Percentiles rank a stretch among this genome's conserved stretches.
Evolutionary conservation across 2,329 filamentous ascomycete species (phyloP).

Genomic region (Aspergillus costaricaensis): DNA sequence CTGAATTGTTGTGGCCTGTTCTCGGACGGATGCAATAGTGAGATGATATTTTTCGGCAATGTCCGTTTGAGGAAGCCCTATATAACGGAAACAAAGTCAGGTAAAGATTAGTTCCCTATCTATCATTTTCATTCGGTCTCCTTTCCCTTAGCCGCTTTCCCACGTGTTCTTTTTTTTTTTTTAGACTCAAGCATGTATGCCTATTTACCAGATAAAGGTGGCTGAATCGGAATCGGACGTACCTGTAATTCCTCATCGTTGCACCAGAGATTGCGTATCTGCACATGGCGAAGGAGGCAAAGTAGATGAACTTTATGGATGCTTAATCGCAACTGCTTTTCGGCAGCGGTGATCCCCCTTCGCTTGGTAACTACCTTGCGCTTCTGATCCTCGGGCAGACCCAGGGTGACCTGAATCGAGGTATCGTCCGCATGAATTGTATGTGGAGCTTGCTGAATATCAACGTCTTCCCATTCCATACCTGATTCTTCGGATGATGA

Average conservation of each 20-base stretch:
- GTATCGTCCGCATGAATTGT: slow-evolving; percentile 26
- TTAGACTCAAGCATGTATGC: background rate
- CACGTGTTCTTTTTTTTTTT: too few relatives aligned
- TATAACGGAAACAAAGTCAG: background rate
- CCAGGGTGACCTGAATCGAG: slow-evolving; percentile 42
- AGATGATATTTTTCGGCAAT: slow-evolving; percentile 65
- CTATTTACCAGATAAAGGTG: background rate
- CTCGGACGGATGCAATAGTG: slow-evolving; percentile 68
- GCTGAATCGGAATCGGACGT: slow-evolving; percentile 11
- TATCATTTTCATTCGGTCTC: background rate
- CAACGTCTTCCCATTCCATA: slow-evolving; percentile 65
- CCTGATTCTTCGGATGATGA: slow-evolving; percentile 62
- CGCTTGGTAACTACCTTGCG: slow-evolving; percentile 40
- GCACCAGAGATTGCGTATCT: slow-evolving; percentile 83
- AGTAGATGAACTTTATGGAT: slow-evolving; percentile 87
- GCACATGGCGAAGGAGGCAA: slow-evolving; percentile 76
- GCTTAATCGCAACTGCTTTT: slow-evolving; percentile 65
- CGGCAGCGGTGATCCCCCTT: slow-evolving; percentile 57
- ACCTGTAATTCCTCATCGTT: slow-evolving; percentile 72
- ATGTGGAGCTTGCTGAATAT: slow-evolving; percentile 41
- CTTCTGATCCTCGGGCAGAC: slow-evolving; percentile 29
- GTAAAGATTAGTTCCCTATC: background rate
- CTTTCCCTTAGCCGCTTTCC: background rate
- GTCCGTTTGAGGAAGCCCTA: slow-evolving; percentile 60
- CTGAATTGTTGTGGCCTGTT: slow-evolving; percentile 72